Base-by-base conservation (phyloP, 1,284 basidiomycete genomes). In the Ustilago curta region DNA sequence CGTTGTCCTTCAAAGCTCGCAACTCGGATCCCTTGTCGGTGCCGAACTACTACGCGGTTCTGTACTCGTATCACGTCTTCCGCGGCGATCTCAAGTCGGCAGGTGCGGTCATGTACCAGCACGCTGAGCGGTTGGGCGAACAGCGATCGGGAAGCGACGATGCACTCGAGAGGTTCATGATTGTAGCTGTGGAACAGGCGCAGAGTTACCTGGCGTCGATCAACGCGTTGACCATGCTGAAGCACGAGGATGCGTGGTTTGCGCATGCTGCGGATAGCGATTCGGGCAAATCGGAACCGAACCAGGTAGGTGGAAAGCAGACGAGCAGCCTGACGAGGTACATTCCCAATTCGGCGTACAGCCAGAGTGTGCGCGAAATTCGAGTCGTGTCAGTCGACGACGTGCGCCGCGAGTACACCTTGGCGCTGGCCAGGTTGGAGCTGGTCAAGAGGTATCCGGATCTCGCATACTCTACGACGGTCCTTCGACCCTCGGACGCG, bases 1-100 rank as follows among this genome's bases (percentile, higher is more conserved):
- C 92, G 19, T 88, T 99, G 50, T 90, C 92, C 43, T 98, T 97
- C 88, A 97, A 97, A 86, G 94, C 94, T 11, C 90, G 95, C 69
- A 97, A 98, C 85, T 92, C 91, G 21, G 93, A 98, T 86, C 94
- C 96, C 48, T 89, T 93, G 55, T 87, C 91, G 44, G 89, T 88
- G 45, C 95, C 95, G 0, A 92, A 91, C 83, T 99, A 97, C 87
- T 93, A 94, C 53, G 89, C 91, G 77, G 93, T 99, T 63, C 87
- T 99, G n/a, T 97, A 98, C 87, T 91, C 94, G 51, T 99, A 95
- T 56, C 78, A 83, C 48, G 49, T 81, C n/a, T 72, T 76, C 43
- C 77, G 82, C 14, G 81, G 83, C 35, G 83, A 85, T 72, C 72
- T 82, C 62, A 84, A 84, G 47, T 82, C 77, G 60, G 84, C 82